Percentiles rank a stretch among this genome's conserved stretches.
These are phyloP conservation scores for Mycena polygramma DNA, from an alignment of 768 basidiomycete species.

Conservation along the genomic window DNA sequence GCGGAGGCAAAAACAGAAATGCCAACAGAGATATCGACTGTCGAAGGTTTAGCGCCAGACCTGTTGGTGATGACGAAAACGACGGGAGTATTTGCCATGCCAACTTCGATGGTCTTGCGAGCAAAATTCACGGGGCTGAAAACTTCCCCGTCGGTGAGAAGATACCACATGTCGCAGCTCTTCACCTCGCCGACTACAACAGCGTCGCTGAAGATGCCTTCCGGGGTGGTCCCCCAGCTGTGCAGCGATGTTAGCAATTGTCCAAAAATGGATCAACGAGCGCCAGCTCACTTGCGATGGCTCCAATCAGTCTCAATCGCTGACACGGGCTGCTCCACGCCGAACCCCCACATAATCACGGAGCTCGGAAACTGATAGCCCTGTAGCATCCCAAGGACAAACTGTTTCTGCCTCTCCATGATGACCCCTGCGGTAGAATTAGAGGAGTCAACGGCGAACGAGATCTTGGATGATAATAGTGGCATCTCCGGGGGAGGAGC, in stretches of 20 bases:
- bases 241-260: background rate
- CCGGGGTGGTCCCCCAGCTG: conserved; percentile 36
- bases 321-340: conserved; percentile 10
- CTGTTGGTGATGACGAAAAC: conserved; percentile 34
- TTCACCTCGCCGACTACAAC: conserved; percentile 29
- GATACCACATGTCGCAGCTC: conserved; percentile 36
- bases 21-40: conserved; percentile 32
- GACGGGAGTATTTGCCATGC: conserved; percentile 37
- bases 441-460: conserved; percentile 32
- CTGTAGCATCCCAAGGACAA: conserved; percentile 26
- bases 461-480: conserved; percentile 26
- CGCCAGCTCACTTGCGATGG: conserved; percentile 30
- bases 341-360: conserved; percentile 33
- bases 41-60: conserved; percentile 9
- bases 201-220: conserved; percentile 22
- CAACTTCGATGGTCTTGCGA: conserved; percentile 31
- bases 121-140: conserved; percentile 32
- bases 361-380: conserved; percentile 24
- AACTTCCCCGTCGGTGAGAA: conserved; percentile 33
- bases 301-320: conserved; percentile 11
- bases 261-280: background rate
- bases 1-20: conserved; percentile 37
- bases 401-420: conserved; percentile 32
- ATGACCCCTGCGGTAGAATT: conserved; percentile 28
- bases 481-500: conserved; percentile 27